Percentiles rank a stretch among this genome's conserved stretches.
Conservation (phyloP, 306 rosid species). For the Vigna reflexopilosa region DNA sequence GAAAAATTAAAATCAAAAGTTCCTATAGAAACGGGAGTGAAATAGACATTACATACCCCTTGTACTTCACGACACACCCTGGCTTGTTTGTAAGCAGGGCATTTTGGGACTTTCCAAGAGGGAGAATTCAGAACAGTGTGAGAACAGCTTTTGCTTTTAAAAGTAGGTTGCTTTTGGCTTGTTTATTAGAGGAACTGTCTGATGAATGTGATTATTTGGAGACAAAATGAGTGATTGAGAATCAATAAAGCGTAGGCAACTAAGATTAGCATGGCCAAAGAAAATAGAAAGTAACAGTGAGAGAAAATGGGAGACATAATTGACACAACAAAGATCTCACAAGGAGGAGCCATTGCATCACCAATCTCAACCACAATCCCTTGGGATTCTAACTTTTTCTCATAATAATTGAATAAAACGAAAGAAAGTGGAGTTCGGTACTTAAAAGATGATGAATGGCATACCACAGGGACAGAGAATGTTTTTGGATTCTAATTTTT, state of each 20-base stretch:
- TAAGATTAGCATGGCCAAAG: conserved; percentile 41
- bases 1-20: not conserved
- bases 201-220: conserved; percentile 53
- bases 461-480: conserved; percentile 55
- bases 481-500: conserved; percentile 65
- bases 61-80: conserved; percentile 34
- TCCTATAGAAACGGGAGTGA: conserved; percentile 43
- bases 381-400: conserved; percentile 63
- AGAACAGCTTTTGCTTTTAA: conserved; percentile 65
- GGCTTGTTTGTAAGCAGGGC: conserved; percentile 30
- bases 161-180: conserved; percentile 65
- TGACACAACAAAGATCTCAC: conserved; percentile 61
- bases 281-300: conserved; percentile 21
- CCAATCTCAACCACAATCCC: conserved; percentile 54
- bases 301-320: conserved; percentile 46
- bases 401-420: conserved; percentile 43
- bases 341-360: conserved; percentile 51
- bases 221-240: conserved; percentile 63
- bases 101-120: conserved; percentile 29
- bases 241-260: conserved; percentile 65
- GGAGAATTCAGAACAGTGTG: conserved; percentile 42
- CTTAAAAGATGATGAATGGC: conserved; percentile 49
- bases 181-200: conserved; percentile 56
- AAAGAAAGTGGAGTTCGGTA: conserved; percentile 50
- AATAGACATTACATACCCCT: conserved; percentile 43